Conservation (phyloP, 2,329 filamentous ascomycete genomes). For the Penicillium italicum region DNA sequence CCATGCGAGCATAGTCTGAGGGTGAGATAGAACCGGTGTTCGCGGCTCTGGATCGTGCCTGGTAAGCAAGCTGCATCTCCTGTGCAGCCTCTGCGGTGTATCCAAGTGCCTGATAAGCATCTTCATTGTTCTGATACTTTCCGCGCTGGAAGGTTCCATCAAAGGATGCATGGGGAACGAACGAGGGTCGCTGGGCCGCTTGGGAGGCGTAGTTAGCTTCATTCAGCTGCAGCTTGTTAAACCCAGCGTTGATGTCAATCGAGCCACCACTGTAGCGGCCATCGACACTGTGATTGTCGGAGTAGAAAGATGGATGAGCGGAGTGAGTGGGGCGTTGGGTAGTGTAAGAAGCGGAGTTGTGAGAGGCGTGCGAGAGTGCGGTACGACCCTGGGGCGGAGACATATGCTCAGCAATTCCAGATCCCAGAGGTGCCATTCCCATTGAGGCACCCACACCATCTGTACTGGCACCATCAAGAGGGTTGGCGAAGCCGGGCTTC, state of each 20-base stretch:
- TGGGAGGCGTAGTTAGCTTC: conserved; percentile 37
- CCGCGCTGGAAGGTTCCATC: conserved; percentile 47
- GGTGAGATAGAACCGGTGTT: conserved; percentile 47
- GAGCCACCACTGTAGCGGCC: conserved; percentile 28
- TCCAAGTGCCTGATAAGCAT: conserved; percentile 28
- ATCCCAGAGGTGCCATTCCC: conserved; percentile 30
- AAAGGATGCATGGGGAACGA: conserved; percentile 38
- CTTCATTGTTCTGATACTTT: conserved; percentile 39
- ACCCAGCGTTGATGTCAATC: conserved; percentile 30
- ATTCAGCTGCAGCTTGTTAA: conserved; percentile 38
- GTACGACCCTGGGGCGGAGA: conserved; percentile 25
- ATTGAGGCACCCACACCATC: conserved; percentile 31
- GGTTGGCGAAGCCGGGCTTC: conserved; percentile 30
- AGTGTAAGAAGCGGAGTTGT: conserved; percentile 34
- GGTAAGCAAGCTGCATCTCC: conserved; percentile 35
- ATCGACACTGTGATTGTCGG: conserved; percentile 36
- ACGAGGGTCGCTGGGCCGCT: conserved; percentile 27
- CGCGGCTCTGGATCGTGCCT: conserved; percentile 42
- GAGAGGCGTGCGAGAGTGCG: conserved; percentile 34
- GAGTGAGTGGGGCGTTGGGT: conserved; percentile 37
- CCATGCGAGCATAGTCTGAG: conserved; percentile 47
- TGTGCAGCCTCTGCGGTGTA: conserved; percentile 29
- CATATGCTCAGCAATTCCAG: conserved; percentile 29
- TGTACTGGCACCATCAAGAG: conserved; percentile 28
- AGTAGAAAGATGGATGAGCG: conserved; percentile 39